These are phyloP conservation scores for Acacia melanoxylon DNA, from an alignment of 306 rosid genomes.

Conservation along the genomic window DNA sequence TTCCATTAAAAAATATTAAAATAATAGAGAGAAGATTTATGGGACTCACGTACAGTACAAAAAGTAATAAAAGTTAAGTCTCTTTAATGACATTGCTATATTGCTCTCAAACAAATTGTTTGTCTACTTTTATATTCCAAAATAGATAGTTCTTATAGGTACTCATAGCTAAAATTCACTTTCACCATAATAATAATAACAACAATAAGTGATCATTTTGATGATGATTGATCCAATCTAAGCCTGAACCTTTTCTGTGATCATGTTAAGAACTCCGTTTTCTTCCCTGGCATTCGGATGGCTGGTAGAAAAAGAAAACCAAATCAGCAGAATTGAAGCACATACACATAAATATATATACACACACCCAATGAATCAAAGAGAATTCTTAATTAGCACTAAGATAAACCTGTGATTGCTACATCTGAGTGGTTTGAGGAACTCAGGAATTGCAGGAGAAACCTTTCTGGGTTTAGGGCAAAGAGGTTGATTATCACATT, in stretches of 20 bases:
- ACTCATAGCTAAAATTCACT: too few relatives aligned
- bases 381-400: background rate
- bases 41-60: fast-evolving
- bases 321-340: background rate
- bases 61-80: too few relatives aligned
- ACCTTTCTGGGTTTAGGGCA: slow-evolving; percentile 74
- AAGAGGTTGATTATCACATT: slow-evolving; percentile 51
- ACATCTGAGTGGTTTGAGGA: slow-evolving; percentile 67
- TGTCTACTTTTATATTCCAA: too few relatives aligned
- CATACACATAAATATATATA: too few relatives aligned
- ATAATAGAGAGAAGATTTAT: too few relatives aligned
- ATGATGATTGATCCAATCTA: background rate
- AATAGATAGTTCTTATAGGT: too few relatives aligned
- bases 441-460: slow-evolving; percentile 58
- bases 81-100: fast-evolving
- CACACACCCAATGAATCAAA: background rate
- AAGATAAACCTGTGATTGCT: slow-evolving; percentile 49
- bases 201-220: background rate
- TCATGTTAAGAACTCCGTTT: slow-evolving; percentile 53
- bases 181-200: too few relatives aligned
- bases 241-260: slow-evolving; percentile 60
- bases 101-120: too few relatives aligned
- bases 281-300: slow-evolving; percentile 45
- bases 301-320: slow-evolving; percentile 20
- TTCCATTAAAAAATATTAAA: too few relatives aligned